Evolutionary conservation across 176 grass and related monocot genomes (phyloP).

Genomic region (Zoysia japonica): DNA sequence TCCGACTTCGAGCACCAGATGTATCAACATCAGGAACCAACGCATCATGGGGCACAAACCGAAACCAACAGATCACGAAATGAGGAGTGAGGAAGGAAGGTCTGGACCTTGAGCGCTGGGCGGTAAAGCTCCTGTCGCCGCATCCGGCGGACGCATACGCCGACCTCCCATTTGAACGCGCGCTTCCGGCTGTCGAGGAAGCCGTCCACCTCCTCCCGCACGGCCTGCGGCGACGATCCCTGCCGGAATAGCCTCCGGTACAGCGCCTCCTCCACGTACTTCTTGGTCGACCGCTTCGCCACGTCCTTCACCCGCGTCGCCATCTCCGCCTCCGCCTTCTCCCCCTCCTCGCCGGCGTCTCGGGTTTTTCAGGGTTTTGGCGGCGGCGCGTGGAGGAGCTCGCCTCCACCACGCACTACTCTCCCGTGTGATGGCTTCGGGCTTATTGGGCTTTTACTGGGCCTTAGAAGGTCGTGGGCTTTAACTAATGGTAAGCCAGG

Average conservation of each 20-base stretch:
- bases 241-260: constrained; percentile 73
- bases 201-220: constrained; percentile 69
- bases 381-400: constrained; percentile 28
- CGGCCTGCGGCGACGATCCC: constrained; percentile 64
- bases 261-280: constrained; percentile 80
- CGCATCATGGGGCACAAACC: constrained; percentile 9
- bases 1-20: constrained; percentile 19
- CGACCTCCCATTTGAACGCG: constrained; percentile 97
- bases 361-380: constrained; percentile 47
- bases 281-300: constrained; percentile 67
- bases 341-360: constrained; percentile 31
- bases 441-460: constrained; percentile 34
- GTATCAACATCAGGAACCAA: neutral
- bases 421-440: neutral
- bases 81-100: neutral
- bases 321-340: constrained; percentile 39
- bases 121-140: constrained; percentile 57
- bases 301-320: constrained; percentile 73
- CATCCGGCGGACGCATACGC: constrained; percentile 72
- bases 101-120: constrained; percentile 68
- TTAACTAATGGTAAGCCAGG: neutral
- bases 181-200: constrained; percentile 90
- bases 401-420: constrained; percentile 16
- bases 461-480: constrained; percentile 15
- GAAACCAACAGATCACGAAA: constrained; percentile 10